Base-by-base conservation (phyloP, 2,329 filamentous ascomycete species). In the Aspergillus sp. region DNA sequence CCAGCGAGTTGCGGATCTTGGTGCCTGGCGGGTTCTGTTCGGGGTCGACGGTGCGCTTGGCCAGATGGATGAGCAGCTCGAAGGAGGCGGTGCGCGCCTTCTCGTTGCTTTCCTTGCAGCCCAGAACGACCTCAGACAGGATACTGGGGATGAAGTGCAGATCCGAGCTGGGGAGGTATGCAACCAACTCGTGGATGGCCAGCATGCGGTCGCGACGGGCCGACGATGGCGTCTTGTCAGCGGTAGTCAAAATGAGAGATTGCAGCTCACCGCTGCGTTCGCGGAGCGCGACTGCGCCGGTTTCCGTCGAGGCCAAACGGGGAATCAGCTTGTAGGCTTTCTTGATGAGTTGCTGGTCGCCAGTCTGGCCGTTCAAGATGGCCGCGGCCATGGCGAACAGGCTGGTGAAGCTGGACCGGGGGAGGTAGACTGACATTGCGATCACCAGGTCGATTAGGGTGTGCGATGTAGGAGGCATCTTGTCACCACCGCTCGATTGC, bases 291-390 rank as follows among this genome's bases (percentile, higher is more conserved):
- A 75, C 71, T 56, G 80, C 82, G 41, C 93, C 93, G 43, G 79
- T 80, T 30, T 87, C 81, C 1, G 90, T 95, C 54, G 88, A 85
- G 1, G 88, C 85, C 37, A 98, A 80, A 47, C 93, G 85, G 3
- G 93, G 91, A 44, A 98, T 94, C 45, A 98, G 80, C 74, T 97
- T 97, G 76, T 98, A 98, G 0, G 93, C 91, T 72, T 98, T 98
- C 81, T 98, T 98, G 68, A 97, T 91, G 32, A 98, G 75, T 67
- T 97, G 91, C 7, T 91, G 86, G 63, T 97, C 91, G 33, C 63
- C 64, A 38, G 67, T 64, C 12, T 68, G 59, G 62, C 85, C 88
- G 65, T 85, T 83, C 56, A 97, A 84, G 49, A 96, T 85, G 22
- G 88, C 79, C 0, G 87, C 78, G 0, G 91, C 88, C 63, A 97